Evolutionary conservation across 208 protist genomes (phyloP), one percentile per base, ranked within the genome.

Genomic region (Trichomonas gallinae): DNA sequence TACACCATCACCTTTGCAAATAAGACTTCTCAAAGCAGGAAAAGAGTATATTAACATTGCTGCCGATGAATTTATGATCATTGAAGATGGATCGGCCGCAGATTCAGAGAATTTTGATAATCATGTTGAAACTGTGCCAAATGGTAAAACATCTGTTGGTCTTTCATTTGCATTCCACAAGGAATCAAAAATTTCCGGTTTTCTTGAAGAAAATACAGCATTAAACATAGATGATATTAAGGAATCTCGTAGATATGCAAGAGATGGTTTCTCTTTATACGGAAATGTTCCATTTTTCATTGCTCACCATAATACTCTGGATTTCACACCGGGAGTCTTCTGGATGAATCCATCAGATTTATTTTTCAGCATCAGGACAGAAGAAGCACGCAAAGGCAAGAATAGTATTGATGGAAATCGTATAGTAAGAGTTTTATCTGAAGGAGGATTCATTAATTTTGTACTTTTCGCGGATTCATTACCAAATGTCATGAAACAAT

Each of bases 401-500:
- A n/a, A n/a, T n/a, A n/a, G n/a, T n/a, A 11, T 23, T 87, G 10
- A 87, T 23, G 1, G 81, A 15, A 4, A 3, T 42, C 0, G 97
- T 21, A 23, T 81, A 34, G 36, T 97, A 9, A 97, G 98, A 45
- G 99, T 99, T 99, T 97, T 98, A 44, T 97, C 97, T 42, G 99
- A 99, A 97, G 97, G 96, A 63, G 99, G 99, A 49, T 97, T 98
- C 0, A 97, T 99, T 0, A 99, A 99, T 97, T 83, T 99, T 2
- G 99, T 99, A 96, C 97, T 99, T 44, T 97, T 99, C n/a, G 97
- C 98, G 0, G 98, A 99, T 11, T 97, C 98, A 9, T 98, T 98
- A 40, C 51, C 97, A 0, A 96, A 98, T 31, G 98, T 99, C 38
- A 98, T 99, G 85, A 96, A 96, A 72, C 98, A 99, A 97, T 99